Conservation (phyloP, 768 basidiomycete genomes). For the Amanita thiersii region DNA sequence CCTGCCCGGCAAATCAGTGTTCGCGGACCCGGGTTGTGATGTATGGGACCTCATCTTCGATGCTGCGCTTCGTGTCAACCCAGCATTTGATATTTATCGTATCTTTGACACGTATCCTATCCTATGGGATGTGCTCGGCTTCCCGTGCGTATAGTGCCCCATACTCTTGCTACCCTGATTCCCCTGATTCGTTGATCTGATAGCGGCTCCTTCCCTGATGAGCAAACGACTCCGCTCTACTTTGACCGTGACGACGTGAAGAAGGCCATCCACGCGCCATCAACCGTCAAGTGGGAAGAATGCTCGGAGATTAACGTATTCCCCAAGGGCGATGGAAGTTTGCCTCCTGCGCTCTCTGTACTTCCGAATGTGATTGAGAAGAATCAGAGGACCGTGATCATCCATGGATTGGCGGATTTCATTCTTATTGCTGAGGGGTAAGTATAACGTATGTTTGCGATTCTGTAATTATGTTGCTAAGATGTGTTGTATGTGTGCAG, state of each 20-base stretch:
- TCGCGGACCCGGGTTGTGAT: conserved; percentile 46
- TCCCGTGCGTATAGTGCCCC: conserved; percentile 59
- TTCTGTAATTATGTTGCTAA: not conserved
- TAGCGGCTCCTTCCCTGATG: conserved; percentile 48
- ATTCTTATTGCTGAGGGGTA: conserved; percentile 70
- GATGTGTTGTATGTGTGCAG: conserved; percentile 18
- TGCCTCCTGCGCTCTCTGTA: conserved; percentile 55
- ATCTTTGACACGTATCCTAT: conserved; percentile 72
- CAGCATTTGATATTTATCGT: conserved; percentile 71
- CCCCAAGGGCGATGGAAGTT: conserved; percentile 49
- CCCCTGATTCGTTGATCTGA: too few species aligned
- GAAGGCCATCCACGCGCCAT: conserved; percentile 61
- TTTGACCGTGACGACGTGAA: conserved; percentile 67
- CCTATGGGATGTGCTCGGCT: conserved; percentile 77
- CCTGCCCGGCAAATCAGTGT: conserved; percentile 50
- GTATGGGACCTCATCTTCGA: conserved; percentile 61
- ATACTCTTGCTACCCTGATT: too few species aligned
- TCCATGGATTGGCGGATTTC: conserved; percentile 69
- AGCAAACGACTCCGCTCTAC: conserved; percentile 53
- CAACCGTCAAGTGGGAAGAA: conserved; percentile 50
- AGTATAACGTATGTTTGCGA: conserved; percentile 12
- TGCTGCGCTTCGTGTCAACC: conserved; percentile 55
- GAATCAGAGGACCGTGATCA: conserved; percentile 56
- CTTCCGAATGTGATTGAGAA: conserved; percentile 73
- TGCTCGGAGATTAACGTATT: conserved; percentile 58